A percentile compares a stretch with the other conserved stretches of the same genome.
Evolutionary conservation across 768 basidiomycete genomes (phyloP).

Genomic region (Termitomyces sp.): DNA sequence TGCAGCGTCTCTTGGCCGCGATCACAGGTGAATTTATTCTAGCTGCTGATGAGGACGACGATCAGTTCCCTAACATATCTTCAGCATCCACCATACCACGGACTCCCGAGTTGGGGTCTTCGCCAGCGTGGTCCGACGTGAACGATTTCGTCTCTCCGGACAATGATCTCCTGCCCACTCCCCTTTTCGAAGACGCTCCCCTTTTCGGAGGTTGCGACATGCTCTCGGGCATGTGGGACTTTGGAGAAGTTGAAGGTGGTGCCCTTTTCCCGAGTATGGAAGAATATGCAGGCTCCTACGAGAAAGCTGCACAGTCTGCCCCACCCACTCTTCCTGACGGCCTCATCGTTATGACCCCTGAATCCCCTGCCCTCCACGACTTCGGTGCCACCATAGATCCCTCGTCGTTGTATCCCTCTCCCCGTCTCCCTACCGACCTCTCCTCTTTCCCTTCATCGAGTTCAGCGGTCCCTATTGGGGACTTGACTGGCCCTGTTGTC

Average conservation of each 20-base stretch:
- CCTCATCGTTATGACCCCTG: constrained; percentile 47
- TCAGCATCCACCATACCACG: constrained; percentile 15
- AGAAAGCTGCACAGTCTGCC: constrained; percentile 7
- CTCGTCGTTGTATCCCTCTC: constrained; percentile 27
- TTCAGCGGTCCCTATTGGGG: background rate
- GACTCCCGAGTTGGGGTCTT: constrained; percentile 13
- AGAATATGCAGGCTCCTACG: constrained; percentile 10
- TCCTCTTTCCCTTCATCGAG: constrained; percentile 8
- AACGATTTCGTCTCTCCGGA: constrained; percentile 24
- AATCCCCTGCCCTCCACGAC: constrained; percentile 36
- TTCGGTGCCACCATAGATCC: constrained; percentile 27
- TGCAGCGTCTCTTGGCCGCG: constrained; percentile 14
- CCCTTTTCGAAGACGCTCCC: constrained; percentile 22
- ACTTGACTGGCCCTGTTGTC: constrained; percentile 7
- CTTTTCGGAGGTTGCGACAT: too few species aligned
- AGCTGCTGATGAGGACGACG: background rate
- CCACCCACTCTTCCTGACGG: constrained; percentile 6
- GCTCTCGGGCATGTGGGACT: constrained; percentile 9
- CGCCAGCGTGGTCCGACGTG: constrained; percentile 19
- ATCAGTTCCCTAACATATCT: background rate
- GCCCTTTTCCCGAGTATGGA: constrained; percentile 9
- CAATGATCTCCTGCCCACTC: constrained; percentile 20
- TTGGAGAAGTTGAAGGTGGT: background rate
- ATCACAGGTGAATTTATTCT: constrained; percentile 16
- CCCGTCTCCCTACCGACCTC: constrained; percentile 15